A percentile compares a stretch with the other conserved stretches of the same genome.
Evolutionary conservation across 495 filamentous ascomycete genomes (phyloP).

Genomic region (Venustampulla echinocandica): DNA sequence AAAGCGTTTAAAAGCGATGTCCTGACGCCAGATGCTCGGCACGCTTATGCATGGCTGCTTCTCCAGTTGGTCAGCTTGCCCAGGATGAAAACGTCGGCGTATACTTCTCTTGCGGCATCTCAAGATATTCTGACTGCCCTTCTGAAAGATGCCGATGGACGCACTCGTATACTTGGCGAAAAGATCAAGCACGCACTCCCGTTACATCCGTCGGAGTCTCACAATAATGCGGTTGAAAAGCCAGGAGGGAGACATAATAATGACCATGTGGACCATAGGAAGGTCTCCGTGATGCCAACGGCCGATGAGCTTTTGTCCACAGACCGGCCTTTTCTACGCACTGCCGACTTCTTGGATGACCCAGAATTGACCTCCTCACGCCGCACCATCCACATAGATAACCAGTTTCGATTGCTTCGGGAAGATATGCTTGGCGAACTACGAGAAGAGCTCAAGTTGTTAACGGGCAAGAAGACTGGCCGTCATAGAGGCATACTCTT

Average conservation of each 20-base stretch:
- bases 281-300: constrained; percentile 61
- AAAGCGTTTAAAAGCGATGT: constrained; percentile 28
- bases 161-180: constrained; percentile 13
- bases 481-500: constrained; percentile 26
- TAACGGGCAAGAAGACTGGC: constrained; percentile 32
- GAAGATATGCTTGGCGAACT: constrained; percentile 68
- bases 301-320: constrained; percentile 54
- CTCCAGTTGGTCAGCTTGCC: constrained; percentile 46
- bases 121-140: constrained; percentile 1
- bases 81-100: background rate
- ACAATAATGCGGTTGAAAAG: constrained; percentile 10
- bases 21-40: constrained; percentile 31
- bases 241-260: constrained; percentile 77
- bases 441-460: constrained; percentile 46
- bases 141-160: constrained; percentile 4
- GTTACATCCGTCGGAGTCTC: background rate
- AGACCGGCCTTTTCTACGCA: constrained; percentile 51
- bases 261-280: constrained; percentile 52
- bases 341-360: constrained; percentile 33
- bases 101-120: constrained; percentile 6
- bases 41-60: constrained; percentile 52
- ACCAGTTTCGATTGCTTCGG: constrained; percentile 68
- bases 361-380: constrained; percentile 5
- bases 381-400: constrained; percentile 50
- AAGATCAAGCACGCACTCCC: constrained; percentile 16